Evolutionary conservation across 495 filamentous ascomycete species (phyloP).

Genomic region (Lasiosphaeris hirsuta): DNA sequence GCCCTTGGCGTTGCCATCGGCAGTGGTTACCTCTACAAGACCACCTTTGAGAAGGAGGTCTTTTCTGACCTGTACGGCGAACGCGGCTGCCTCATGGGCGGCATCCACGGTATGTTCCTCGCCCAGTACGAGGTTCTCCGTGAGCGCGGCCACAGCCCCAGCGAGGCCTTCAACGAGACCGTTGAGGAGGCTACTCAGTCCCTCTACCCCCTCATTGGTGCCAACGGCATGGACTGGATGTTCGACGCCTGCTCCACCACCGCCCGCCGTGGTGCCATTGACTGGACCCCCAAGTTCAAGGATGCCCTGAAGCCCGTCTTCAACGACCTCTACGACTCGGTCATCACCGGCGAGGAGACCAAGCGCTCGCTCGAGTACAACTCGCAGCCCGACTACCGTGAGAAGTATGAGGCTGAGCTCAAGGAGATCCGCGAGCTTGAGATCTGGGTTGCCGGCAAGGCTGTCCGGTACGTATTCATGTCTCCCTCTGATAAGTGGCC

Average conservation of each 20-base stretch:
- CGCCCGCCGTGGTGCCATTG: conserved; percentile 95
- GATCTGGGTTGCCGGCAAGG: conserved; percentile 99
- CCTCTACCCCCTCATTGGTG: conserved; percentile 93
- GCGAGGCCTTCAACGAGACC: conserved; percentile 99
- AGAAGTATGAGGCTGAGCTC: conserved; percentile 96
- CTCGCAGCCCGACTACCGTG: conserved; percentile 85
- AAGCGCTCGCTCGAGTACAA: conserved; percentile 93
- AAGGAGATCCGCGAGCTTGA: conserved; percentile 93
- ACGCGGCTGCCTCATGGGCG: conserved; percentile 99
- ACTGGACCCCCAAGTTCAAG: conserved; percentile 96
- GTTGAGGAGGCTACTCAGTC: conserved; percentile 99
- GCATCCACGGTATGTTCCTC: conserved; percentile 99
- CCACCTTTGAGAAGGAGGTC: conserved; percentile 99
- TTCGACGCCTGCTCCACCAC: conserved; percentile 99
- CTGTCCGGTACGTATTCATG: conserved; percentile 63
- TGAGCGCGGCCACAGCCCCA: conserved; percentile 93
- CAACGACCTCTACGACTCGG: conserved; percentile 90
- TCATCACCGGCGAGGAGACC: conserved; percentile 86
- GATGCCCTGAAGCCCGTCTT: conserved; percentile 96
- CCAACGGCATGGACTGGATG: conserved; percentile 99
- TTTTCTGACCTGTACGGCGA: conserved; percentile 99
- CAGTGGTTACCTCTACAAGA: conserved; percentile 98
- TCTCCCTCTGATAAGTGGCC: conserved; percentile 7
- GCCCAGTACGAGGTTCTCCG: conserved; percentile 99
- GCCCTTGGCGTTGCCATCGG: conserved; percentile 96